Evolutionary conservation across 2,329 filamentous ascomycete genomes (phyloP).

Genomic region (Fusarium protoensiforme): DNA sequence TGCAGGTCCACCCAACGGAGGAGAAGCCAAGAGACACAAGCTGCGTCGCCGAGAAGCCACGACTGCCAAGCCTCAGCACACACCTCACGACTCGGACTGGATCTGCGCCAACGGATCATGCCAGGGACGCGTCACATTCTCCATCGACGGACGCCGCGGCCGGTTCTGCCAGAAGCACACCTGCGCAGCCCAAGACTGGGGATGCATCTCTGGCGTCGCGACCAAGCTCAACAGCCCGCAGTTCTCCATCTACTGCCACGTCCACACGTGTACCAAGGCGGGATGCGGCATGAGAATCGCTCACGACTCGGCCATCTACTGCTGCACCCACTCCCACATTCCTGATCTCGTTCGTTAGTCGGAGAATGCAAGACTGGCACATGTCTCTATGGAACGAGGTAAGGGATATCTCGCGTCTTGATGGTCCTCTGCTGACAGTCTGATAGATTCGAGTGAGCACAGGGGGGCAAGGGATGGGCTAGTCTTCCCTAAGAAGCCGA

Average conservation of each 20-base stretch:
- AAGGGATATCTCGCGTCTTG: neutral
- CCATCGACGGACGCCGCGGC: neutral
- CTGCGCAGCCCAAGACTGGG: conserved; percentile 23
- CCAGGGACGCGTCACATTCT: neutral
- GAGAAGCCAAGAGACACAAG: neutral
- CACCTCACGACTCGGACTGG: neutral
- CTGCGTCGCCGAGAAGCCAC: neutral
- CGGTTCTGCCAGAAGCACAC: conserved; percentile 33
- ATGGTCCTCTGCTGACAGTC: neutral
- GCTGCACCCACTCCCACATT: neutral
- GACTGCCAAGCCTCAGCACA: neutral
- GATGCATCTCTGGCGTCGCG: conserved; percentile 22
- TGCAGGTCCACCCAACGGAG: neutral
- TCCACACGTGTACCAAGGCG: conserved; percentile 8
- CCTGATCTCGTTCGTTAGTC: neutral
- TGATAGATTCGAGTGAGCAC: neutral
- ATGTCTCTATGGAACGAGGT: neutral
- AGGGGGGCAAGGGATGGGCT: neutral
- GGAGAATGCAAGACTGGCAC: neutral
- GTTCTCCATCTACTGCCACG: conserved; percentile 8
- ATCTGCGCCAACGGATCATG: conserved; percentile 22
- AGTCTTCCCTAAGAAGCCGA: neutral
- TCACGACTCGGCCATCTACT: neutral
- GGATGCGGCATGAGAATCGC: conserved; percentile 1
- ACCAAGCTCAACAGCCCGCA: neutral